These are phyloP conservation scores for Yamadazyma mexicana DNA, from an alignment of 1,139 yeast genomes.

Conservation along the genomic window DNA sequence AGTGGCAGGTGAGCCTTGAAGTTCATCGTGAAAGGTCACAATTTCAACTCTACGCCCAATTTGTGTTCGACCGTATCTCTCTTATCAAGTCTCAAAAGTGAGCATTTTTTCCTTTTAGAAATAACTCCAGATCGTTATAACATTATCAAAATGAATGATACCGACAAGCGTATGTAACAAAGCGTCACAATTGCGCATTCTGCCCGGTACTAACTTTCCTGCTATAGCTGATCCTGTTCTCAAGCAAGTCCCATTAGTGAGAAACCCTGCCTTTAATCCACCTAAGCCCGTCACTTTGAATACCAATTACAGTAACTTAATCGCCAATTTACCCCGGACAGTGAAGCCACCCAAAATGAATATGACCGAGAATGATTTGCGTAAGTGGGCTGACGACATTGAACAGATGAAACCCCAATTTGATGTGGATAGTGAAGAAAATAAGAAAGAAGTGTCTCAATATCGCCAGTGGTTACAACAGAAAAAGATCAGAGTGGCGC, in stretches of 20 bases:
- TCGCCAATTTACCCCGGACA: conserved; percentile 33
- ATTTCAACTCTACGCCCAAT: no score
- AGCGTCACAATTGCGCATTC: no score
- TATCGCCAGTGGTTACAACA: conserved; percentile 35
- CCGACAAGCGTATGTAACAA: conserved; percentile 20
- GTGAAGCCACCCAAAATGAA: conserved; percentile 43
- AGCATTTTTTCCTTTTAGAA: neutral
- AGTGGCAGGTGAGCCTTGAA: no score
- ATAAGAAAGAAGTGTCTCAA: conserved; percentile 16
- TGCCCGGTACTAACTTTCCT: no score
- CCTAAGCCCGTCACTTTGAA: conserved; percentile 61
- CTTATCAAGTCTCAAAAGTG: neutral
- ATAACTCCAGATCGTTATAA: neutral
- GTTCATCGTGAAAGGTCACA: no score
- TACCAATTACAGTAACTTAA: conserved; percentile 45
- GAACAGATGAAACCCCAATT: conserved; percentile 17
- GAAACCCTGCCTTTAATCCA: conserved; percentile 55
- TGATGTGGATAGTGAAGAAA: conserved; percentile 7
- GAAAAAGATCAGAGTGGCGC: conserved; percentile 41
- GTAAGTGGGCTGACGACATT: conserved; percentile 31
- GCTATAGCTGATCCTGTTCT: conserved; percentile 49
- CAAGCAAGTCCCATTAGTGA: conserved; percentile 57
- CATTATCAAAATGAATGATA: conserved; percentile 16
- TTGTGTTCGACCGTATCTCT: no score
- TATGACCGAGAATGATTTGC: conserved; percentile 26